A percentile compares a stretch with the other conserved stretches of the same genome.
These are phyloP conservation scores for Elongisporangium senticosum DNA, from an alignment of 352 stramenopile species.

Conservation along the genomic window DNA sequence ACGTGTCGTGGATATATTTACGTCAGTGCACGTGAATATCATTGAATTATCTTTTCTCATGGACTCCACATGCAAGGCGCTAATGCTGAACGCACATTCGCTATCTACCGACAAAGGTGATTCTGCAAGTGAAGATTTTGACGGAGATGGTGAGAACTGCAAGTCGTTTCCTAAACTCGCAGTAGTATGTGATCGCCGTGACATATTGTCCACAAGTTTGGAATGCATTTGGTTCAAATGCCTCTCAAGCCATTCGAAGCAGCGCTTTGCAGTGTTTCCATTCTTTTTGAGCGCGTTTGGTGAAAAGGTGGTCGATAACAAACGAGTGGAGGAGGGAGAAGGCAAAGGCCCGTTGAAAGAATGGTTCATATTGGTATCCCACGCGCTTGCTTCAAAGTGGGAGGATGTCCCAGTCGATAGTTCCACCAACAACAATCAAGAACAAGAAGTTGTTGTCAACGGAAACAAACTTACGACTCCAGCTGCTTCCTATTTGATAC, in stretches of 20 bases:
- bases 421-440: conserved; percentile 7
- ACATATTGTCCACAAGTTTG: conserved; percentile 34
- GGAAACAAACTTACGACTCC: conserved; percentile 45
- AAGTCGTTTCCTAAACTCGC: conserved; percentile 28
- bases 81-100: conserved; percentile 35
- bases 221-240: conserved; percentile 21
- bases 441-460: conserved; percentile 27
- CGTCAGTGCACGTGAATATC: conserved; percentile 15
- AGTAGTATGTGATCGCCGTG: conserved; percentile 40
- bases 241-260: conserved; percentile 9
- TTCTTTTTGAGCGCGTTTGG: conserved; percentile 69
- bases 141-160: not conserved
- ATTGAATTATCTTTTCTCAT: conserved; percentile 25
- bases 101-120: not conserved
- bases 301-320: conserved; percentile 55
- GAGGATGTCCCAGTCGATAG: conserved; percentile 16
- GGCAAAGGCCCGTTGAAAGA: conserved; percentile 70
- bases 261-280: conserved; percentile 27
- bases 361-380: conserved; percentile 51
- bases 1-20: conserved; percentile 19
- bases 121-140: not conserved
- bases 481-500: conserved; percentile 11
- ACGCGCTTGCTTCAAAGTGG: conserved; percentile 42
- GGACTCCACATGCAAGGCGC: conserved; percentile 38
- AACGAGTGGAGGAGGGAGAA: conserved; percentile 69